These are phyloP conservation scores for Apiotrichum sp. DNA, from an alignment of 1,284 basidiomycete genomes.

Conservation along the genomic window DNA sequence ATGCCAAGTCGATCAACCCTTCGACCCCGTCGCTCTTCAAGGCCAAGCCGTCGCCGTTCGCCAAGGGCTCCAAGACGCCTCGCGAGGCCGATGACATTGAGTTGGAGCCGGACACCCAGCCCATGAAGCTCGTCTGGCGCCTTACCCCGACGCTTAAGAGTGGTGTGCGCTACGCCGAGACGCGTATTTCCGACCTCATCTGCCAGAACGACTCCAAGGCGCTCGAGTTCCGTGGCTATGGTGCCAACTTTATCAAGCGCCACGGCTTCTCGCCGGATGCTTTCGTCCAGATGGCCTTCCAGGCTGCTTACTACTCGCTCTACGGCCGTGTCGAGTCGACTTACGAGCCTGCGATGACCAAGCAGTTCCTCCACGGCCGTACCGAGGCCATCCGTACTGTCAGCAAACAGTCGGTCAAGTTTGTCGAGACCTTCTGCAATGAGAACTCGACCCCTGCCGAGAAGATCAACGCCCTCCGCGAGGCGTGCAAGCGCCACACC, in stretches of 20 bases:
- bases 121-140: constrained; percentile 94
- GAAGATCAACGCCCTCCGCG: constrained; percentile 71
- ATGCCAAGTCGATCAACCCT: constrained; percentile 88
- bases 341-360: constrained; percentile 99
- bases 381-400: constrained; percentile 94
- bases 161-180: constrained; percentile 90
- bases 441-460: constrained; percentile 59
- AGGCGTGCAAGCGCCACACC: constrained; percentile 82
- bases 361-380: constrained; percentile 85
- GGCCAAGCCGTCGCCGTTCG: constrained; percentile 73
- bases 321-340: constrained; percentile 90
- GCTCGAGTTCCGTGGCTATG: constrained; percentile 76
- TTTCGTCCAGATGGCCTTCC: constrained; percentile 94
- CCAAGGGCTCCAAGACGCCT: constrained; percentile 53
- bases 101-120: constrained; percentile 64
- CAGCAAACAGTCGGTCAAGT: constrained; percentile 74
- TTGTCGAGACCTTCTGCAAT: constrained; percentile 83
- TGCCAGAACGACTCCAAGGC: constrained; percentile 87
- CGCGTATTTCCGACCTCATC: constrained; percentile 85
- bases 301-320: constrained; percentile 89
- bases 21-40: constrained; percentile 89
- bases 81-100: constrained; percentile 33
- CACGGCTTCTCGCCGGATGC: constrained; percentile 91
- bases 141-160: constrained; percentile 73
- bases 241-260: constrained; percentile 78